Evolutionary conservation across 768 basidiomycete genomes (phyloP), one percentile per base, ranked within the genome.

Genomic region (Lactifluus pinguis): DNA sequence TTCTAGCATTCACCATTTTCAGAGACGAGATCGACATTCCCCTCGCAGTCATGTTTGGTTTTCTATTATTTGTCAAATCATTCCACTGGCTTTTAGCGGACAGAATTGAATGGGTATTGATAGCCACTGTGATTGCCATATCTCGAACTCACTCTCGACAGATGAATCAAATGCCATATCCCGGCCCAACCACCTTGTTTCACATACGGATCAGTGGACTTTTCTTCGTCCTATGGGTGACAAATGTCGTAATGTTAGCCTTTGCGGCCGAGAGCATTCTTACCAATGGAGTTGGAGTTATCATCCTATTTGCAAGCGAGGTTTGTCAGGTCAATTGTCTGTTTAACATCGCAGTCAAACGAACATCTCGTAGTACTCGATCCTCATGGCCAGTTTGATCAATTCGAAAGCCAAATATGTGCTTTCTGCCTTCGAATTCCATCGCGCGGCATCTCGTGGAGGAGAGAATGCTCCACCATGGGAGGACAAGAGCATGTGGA

Each of bases 401-500:
- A 91, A 89, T 63, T 83, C 87, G 17, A 82, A 87, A 48, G 79
- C 86, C 53, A 92, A 95, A 72, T 98, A 98, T 70, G 66, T 81
- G 19, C 81, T 98, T 53, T 91, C 88, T 47, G 72, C 87, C 15
- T 80, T 89, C 62, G 97, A 99, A 71, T 74, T 93, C 50, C 79
- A 90, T 32, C 80, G 92, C 25, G 92, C 94, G 2, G 81, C 84
- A 51, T 76, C 78, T 55, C 74, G 87, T 59, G 91, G 91, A 41
- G 89, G 89, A 34, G 90, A 89, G 72, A 88, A 87, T 71, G 85
- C 89, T 2, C 86, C 93, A 64, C 83, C 87, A 50, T 98, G 97
- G 97, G 95, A 99, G 72, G 88, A 94, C 69, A 98, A 98, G 79
- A 93, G 91, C 76, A 95, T 98, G 86, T 95, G 85, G 79, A 77